A percentile compares a stretch with the other conserved stretches of the same genome.
phyloP scores from a whole-genome alignment of 2,329 filamentous ascomycete genomes.

The Sclerotinia nivalis region DNA sequence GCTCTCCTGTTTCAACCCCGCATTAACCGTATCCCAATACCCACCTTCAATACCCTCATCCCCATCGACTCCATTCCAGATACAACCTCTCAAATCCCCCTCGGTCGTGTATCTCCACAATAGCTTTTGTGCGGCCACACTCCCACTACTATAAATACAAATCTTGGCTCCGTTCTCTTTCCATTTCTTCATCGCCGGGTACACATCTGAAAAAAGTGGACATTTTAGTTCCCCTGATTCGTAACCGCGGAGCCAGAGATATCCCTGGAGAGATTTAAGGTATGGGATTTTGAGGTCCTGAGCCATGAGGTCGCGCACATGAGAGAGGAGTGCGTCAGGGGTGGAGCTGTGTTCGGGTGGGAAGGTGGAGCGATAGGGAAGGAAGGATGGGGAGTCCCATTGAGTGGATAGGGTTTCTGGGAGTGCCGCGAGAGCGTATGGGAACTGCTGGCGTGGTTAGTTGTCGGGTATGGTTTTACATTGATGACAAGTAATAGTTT shows the following conservation, averaged over 20 bases:
- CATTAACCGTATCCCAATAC: slow-evolving; percentile 81
- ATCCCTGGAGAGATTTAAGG: slow-evolving; percentile 77
- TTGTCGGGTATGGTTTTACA: slow-evolving; percentile 5
- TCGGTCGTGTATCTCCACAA: slow-evolving; percentile 66
- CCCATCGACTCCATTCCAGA: slow-evolving; percentile 75
- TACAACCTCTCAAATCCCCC: slow-evolving; percentile 58
- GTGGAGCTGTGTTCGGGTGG: slow-evolving; percentile 62
- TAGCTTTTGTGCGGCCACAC: slow-evolving; percentile 77
- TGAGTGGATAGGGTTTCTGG: slow-evolving; percentile 62
- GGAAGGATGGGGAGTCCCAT: slow-evolving; percentile 67
- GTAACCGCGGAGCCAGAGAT: slow-evolving; percentile 77
- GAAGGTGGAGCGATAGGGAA: slow-evolving; percentile 69
- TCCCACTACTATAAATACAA: slow-evolving; percentile 81
- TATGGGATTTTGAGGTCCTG: slow-evolving; percentile 75
- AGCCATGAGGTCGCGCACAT: slow-evolving; percentile 69
- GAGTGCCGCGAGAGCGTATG: slow-evolving; percentile 70
- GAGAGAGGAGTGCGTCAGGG: slow-evolving; percentile 60
- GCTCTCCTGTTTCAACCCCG: slow-evolving; percentile 69
- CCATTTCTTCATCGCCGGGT: slow-evolving; percentile 63
- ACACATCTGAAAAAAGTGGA: slow-evolving; percentile 73
- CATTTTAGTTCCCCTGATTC: slow-evolving; percentile 67
- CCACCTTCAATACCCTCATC: slow-evolving; percentile 70
- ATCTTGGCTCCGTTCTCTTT: slow-evolving; percentile 46
- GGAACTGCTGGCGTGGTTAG: slow-evolving; percentile 58
- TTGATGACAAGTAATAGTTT: slow-evolving; percentile 4